phyloP scores from a whole-genome alignment of 2,329 filamentous ascomycete genomes.

The Aureobasidium vineae region DNA sequence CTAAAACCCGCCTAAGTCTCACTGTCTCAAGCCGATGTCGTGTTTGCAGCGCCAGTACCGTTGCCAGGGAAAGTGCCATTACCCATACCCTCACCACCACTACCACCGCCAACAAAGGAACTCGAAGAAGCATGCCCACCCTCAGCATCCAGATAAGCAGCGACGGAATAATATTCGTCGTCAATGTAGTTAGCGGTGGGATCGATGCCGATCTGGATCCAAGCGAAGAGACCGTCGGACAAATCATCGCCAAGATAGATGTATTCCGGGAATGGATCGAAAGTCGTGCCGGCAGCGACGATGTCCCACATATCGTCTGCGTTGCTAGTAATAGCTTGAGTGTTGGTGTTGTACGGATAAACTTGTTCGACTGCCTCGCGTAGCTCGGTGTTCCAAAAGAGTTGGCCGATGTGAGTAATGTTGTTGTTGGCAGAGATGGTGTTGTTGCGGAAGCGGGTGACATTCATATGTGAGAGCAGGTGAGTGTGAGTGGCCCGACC shows the following conservation, averaged over 20 bases:
- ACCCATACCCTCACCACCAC: slow-evolving; percentile 1
- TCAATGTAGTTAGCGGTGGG: slow-evolving; percentile 29
- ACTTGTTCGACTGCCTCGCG: slow-evolving; percentile 52
- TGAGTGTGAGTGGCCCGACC: slow-evolving; percentile 46
- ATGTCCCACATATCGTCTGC: slow-evolving; percentile 52
- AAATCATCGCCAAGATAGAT: slow-evolving; percentile 55
- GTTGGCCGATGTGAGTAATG: slow-evolving; percentile 61
- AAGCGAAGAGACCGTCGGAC: slow-evolving; percentile 54
- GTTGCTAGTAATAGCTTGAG: slow-evolving; percentile 50
- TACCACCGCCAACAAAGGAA: not conserved
- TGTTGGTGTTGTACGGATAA: slow-evolving; percentile 48
- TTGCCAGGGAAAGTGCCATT: slow-evolving; percentile 1
- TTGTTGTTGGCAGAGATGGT: slow-evolving; percentile 50
- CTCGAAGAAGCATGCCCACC: slow-evolving; percentile 34
- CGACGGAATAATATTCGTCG: slow-evolving; percentile 4
- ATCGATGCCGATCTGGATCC: slow-evolving; percentile 44
- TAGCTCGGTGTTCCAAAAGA: slow-evolving; percentile 63
- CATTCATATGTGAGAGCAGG: slow-evolving; percentile 40
- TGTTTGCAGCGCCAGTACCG: not conserved
- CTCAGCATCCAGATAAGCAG: slow-evolving; percentile 29
- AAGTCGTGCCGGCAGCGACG: slow-evolving; percentile 47
- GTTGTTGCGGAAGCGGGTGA: slow-evolving; percentile 45
- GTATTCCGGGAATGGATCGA: slow-evolving; percentile 60
- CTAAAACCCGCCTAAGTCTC: not conserved
- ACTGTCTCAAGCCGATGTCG: not conserved